Base-by-base conservation (phyloP, 2,329 filamentous ascomycete genomes). In the Pezicula carpinea region DNA sequence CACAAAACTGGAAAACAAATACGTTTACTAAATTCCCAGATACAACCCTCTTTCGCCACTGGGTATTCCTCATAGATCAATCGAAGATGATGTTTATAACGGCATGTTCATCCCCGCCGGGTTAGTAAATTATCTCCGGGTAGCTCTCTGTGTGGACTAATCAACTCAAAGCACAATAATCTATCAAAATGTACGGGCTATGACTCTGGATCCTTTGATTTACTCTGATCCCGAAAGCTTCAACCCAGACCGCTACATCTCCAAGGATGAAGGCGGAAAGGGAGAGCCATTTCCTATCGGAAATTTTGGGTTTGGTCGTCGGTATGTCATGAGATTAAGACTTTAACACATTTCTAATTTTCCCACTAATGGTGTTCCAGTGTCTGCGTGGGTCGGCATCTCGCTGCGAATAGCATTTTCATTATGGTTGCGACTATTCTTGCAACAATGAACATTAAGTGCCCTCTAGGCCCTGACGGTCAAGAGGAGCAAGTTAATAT, bases 21-120 rank as follows among this genome's bases (percentile, higher is more conserved):
- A 6, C 10, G 8, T 19, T 35, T 10, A 35, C 8, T 35, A 4
- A n/a, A 8, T 2, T 35, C 14, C 33, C 33, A 35, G 33, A 17
- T 17, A 17, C 15, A 19, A 15, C 10, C 33, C 33, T 8, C 60
- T 76, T 3, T 69, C 67, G 10, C 72, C 74, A 1, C 59, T 76
- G 2, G 75, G 72, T 2, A 73, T 82, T 31, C 79, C 79, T 2
- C 79, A 83, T 59, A 70, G 65, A 38, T 69, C 75, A 10, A 66
- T 74, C 1, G 61, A 72, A 40, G 78, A 82, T 41, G 79, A 82
- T 45, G 64, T 72, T 10, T 83, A 81, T 56, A 66, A 75, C 17
- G 77, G 72, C 26, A 75, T 77, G 61, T 70, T 72, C 48, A 80
- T 83, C 43, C 77, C 77, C 10, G 73, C 71, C 14, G 79, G 78